Base-by-base conservation (phyloP, 2,329 filamentous ascomycete species). In the Lasiodiplodia gonubiensis region DNA sequence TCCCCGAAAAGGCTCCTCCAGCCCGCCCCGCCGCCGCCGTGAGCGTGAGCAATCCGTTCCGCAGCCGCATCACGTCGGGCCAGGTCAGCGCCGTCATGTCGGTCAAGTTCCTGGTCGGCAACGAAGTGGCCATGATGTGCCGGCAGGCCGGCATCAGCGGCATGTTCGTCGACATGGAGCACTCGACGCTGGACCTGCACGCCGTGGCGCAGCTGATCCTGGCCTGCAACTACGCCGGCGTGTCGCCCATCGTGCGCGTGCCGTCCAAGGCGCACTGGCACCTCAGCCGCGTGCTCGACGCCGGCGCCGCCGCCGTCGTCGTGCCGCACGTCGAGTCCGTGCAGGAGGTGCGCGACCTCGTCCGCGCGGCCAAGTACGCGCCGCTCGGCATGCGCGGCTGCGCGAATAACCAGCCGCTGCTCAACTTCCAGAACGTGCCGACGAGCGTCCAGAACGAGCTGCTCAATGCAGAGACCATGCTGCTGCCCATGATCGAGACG, bases 151-250 rank as follows among this genome's bases (percentile, higher is more conserved):
- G 80, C 8, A 76, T 80, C 61, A 76, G 82, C 59, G 80, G 76
- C 49, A 74, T 82, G 48, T 76, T 83, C 67, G 78, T 83, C 67
- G 80, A 83, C 64, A 80, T 83, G 78, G 81, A 83, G 68, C 81
- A 83, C 68, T 80, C 78, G 2, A 71, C 77, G 2, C 72, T 82
- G 35, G 74, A 77, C 66, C 71, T 83, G 23, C 74, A 76, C 68
- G 71, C 74, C 0, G 75, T 77, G 8, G 70, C 73, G 18, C 80
- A 81, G 67, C 73, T 83, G 12, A 76, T 77, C 61, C 74, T 80
- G 6, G 80, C 81, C 21, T 78, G 75, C 60, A 74, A 78, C 37
- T 79, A 77, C 61, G 79, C 75, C 49, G 79, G 78, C 12, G 74
- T 82, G 25, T 75, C 79, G 1, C 79, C 80, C 4, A 77, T 83